Evolutionary conservation across 768 basidiomycete genomes (phyloP), one percentile per base, ranked within the genome.

Genomic region (Clavulina sp.): DNA sequence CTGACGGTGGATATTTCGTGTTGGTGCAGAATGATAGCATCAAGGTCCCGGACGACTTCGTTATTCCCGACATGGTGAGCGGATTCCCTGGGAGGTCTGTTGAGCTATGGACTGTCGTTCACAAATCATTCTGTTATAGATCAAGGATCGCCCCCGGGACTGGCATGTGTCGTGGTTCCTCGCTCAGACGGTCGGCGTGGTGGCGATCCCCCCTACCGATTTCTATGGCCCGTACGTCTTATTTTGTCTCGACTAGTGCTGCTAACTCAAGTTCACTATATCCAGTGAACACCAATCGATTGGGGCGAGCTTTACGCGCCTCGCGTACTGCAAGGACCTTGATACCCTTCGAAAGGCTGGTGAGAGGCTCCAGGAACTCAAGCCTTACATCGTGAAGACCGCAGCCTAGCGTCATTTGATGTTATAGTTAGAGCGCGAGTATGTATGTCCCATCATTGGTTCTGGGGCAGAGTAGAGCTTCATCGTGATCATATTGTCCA

Each of bases 301-400:
- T 51, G 92, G 92, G 26, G 91, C 93, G 64, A 79, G 70, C 44
- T 93, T 81, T 61, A 79, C 75, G 21, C 76, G 88, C 52, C 96
- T 97, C 63, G 82, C 91, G 1, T 91, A 95, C 71, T 96, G 95
- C 73, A 99, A 99, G 63, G 93, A 97, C 60, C 56, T 78, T 19
- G 86, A 85, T 38, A 93, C 88, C 0, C 72, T 99, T 16, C 73
- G 69, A 54, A 69, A 67, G 21, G 95, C 95, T n/a, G 81, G 78
- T 23, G 80, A 84, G 60, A 76, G 87, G n/a, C 68, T 99, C 9
- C 43, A 13, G 9, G 24, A 16, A 16, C 43, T 46, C 9, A 46
- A 46, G 43, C 43, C 43, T 46, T 46, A 13, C 26, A 46, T 46
- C 1, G 26, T 16, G 13, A 46, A 46, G n/a, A n/a, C n/a, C n/a